A percentile compares a stretch with the other conserved stretches of the same genome.
Conservation (phyloP, 331 rosid genomes). For the Ulmus americana region DNA sequence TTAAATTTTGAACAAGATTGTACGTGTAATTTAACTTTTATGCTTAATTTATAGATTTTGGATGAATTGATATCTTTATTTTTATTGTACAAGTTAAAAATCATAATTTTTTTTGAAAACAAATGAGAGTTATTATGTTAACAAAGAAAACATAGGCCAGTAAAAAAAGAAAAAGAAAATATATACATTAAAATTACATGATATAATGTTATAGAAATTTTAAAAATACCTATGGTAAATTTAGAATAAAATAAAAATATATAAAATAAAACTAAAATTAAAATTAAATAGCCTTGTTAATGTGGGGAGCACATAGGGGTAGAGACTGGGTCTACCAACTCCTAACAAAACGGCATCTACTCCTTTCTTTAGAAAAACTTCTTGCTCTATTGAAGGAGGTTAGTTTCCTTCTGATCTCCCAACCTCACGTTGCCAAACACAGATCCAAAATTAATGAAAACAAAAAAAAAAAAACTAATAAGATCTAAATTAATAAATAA, state of each 20-base stretch:
- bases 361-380: conserved; percentile 37
- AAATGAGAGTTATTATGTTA: too few species aligned
- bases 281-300: conserved; percentile 3
- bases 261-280: too few species aligned
- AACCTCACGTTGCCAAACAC: conserved; percentile 38
- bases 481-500: background rate
- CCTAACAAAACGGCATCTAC: conserved; percentile 67
- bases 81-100: too few species aligned
- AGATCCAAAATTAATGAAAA: conserved; percentile 60
- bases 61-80: too few species aligned
- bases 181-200: too few species aligned
- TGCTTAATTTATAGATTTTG: too few species aligned
- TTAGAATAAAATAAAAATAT: background rate
- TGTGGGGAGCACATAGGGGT: conserved; percentile 32
- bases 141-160: too few species aligned
- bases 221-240: background rate
- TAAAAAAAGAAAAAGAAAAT: too few species aligned
- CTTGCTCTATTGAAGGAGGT: conserved; percentile 35
- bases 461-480: background rate
- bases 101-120: too few species aligned
- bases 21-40: too few species aligned
- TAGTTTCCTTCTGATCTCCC: conserved; percentile 34
- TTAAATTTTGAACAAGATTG: too few species aligned
- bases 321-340: conserved; percentile 56
- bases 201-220: background rate